Evolutionary conservation across 2,329 filamentous ascomycete genomes (phyloP).

Genomic region (Passalora sequoiae): DNA sequence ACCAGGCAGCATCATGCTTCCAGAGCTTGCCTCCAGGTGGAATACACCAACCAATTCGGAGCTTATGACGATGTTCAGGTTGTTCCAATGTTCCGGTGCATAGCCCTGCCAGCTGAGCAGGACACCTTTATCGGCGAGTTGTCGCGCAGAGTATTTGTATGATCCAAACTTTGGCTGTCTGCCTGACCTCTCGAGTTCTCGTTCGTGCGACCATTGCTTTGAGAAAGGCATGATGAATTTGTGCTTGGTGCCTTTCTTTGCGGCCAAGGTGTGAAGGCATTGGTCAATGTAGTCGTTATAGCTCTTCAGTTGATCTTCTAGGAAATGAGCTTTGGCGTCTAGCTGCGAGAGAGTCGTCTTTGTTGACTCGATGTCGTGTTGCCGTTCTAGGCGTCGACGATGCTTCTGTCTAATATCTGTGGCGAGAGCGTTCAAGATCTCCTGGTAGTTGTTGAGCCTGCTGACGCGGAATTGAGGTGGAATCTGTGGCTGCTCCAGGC

Average conservation of each 20-base stretch:
- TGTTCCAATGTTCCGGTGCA: slow-evolving; percentile 76
- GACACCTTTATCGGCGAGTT: slow-evolving; percentile 87
- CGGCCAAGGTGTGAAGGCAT: slow-evolving; percentile 93
- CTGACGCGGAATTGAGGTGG: slow-evolving; percentile 65
- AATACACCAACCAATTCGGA: slow-evolving; percentile 94
- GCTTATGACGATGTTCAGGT: slow-evolving; percentile 88
- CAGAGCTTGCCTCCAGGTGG: slow-evolving; percentile 81
- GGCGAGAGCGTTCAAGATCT: slow-evolving; percentile 94
- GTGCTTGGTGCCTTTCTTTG: slow-evolving; percentile 78
- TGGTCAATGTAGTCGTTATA: slow-evolving; percentile 99
- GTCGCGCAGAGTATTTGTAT: slow-evolving; percentile 91
- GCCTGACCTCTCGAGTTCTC: slow-evolving; percentile 85
- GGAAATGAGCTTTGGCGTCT: slow-evolving; percentile 80
- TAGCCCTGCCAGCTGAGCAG: slow-evolving; percentile 87
- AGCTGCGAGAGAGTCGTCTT: slow-evolving; percentile 68
- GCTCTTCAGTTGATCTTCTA: slow-evolving; percentile 91
- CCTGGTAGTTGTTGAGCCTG: slow-evolving; percentile 85
- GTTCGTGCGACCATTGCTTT: slow-evolving; percentile 97
- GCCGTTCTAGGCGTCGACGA: slow-evolving; percentile 80
- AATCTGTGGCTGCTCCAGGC: slow-evolving; percentile 64
- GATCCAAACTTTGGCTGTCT: slow-evolving; percentile 96
- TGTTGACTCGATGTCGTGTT: slow-evolving; percentile 83
- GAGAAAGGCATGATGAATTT: slow-evolving; percentile 93
- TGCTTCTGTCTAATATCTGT: slow-evolving; percentile 97
- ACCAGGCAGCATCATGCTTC: slow-evolving; percentile 92